A percentile compares a stretch with the other conserved stretches of the same genome.
phyloP scores from a whole-genome alignment of 805 yeast genomes.

The Monosporozyma siamensis region DNA sequence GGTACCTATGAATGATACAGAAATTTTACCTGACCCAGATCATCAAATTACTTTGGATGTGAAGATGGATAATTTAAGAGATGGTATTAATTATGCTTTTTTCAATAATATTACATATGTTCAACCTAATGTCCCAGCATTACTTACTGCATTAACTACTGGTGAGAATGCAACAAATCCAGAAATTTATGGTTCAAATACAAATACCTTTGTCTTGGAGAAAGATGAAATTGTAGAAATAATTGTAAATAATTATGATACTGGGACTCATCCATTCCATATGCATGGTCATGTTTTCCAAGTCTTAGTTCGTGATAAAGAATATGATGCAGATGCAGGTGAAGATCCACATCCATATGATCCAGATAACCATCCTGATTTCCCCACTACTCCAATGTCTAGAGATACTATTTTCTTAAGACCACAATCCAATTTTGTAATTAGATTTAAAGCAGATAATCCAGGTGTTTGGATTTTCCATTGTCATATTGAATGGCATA shows the following conservation, averaged over 20 bases:
- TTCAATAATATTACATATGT: slow-evolving; percentile 79
- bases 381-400: slow-evolving; percentile 69
- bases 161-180: slow-evolving; percentile 49
- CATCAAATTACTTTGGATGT: slow-evolving; percentile 61
- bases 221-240: slow-evolving; percentile 57
- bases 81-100: slow-evolving; percentile 94
- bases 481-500: slow-evolving; percentile 98
- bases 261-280: slow-evolving; percentile 97
- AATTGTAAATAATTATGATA: slow-evolving; percentile 74
- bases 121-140: slow-evolving; percentile 76
- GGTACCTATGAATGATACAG: slow-evolving; percentile 50
- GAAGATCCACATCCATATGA: slow-evolving; percentile 50
- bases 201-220: slow-evolving; percentile 61
- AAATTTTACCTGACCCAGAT: slow-evolving; percentile 58
- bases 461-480: slow-evolving; percentile 99
- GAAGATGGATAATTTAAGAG: slow-evolving; percentile 69
- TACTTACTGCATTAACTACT: slow-evolving; percentile 68
- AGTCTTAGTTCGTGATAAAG: slow-evolving; percentile 60
- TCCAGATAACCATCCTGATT: slow-evolving; percentile 38
- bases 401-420: slow-evolving; percentile 76
- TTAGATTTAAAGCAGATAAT: slow-evolving; percentile 84
- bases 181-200: slow-evolving; percentile 64
- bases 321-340: slow-evolving; percentile 42
- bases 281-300: slow-evolving; percentile 87
- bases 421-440: slow-evolving; percentile 76